These are phyloP conservation scores for Exophiala sp. DNA, from an alignment of 2,329 filamentous ascomycete species.

Conservation along the genomic window DNA sequence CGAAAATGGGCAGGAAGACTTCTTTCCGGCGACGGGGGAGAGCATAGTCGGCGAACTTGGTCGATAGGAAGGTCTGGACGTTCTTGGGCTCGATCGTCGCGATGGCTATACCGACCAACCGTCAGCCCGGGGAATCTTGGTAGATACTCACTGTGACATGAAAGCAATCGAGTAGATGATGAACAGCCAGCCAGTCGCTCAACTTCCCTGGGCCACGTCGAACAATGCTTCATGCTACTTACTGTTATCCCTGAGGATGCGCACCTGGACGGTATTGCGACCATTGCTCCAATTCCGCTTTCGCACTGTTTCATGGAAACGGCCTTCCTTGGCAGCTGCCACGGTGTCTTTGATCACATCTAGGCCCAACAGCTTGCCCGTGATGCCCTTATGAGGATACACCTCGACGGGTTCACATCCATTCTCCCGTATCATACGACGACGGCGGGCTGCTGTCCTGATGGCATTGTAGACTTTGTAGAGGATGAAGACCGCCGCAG, in stretches of 20 bases:
- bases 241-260: neutral
- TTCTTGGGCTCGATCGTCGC: slow-evolving; percentile 45
- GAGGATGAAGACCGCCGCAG: slow-evolving; percentile 13
- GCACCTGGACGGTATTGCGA: slow-evolving; percentile 14
- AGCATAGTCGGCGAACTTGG: slow-evolving; percentile 32
- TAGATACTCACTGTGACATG: too few species aligned
- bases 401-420: slow-evolving; percentile 45
- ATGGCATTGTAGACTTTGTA: slow-evolving; percentile 21
- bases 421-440: slow-evolving; percentile 31
- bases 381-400: slow-evolving; percentile 45
- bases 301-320: slow-evolving; percentile 19
- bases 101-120: slow-evolving; percentile 17
- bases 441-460: slow-evolving; percentile 20
- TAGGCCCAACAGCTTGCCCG: slow-evolving; percentile 23
- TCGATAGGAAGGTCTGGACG: slow-evolving; percentile 42
- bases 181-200: too few species aligned
- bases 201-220: too few species aligned
- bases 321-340: slow-evolving; percentile 16
- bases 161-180: too few species aligned
- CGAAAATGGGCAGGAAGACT: slow-evolving; percentile 24
- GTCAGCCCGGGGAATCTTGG: too few species aligned
- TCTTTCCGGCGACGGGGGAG: slow-evolving; percentile 41
- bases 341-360: slow-evolving; percentile 24
- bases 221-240: too few species aligned
- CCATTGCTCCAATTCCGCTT: slow-evolving; percentile 19